These are phyloP conservation scores for Cajanus cajan DNA, from an alignment of 306 rosid species.

Conservation along the genomic window DNA sequence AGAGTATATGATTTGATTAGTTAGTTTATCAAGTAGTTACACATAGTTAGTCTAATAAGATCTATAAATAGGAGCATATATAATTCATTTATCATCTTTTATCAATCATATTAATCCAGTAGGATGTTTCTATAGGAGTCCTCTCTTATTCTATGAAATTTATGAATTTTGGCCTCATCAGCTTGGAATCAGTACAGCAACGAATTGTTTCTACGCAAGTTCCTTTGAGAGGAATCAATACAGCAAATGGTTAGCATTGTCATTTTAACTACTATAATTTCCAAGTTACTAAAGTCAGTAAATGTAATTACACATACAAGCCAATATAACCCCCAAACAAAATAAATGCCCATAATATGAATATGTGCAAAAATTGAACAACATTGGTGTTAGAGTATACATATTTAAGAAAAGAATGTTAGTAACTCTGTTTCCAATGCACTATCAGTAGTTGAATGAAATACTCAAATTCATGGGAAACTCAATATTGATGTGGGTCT, in stretches of 20 bases:
- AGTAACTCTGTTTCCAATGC: background rate
- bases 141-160: too few species aligned
- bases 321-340: background rate
- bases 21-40: too few species aligned
- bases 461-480: background rate
- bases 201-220: background rate
- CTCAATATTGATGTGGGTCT: background rate
- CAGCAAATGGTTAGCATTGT: background rate
- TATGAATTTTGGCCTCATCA: too few species aligned
- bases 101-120: too few species aligned
- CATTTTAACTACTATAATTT: background rate
- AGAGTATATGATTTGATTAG: too few species aligned
- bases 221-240: background rate
- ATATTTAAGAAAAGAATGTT: background rate
- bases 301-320: background rate
- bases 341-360: background rate
- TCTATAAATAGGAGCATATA: too few species aligned
- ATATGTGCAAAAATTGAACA: background rate
- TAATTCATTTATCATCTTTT: too few species aligned
- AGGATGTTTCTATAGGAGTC: too few species aligned
- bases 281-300: background rate
- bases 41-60: too few species aligned
- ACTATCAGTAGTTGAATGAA: background rate
- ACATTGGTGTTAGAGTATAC: background rate
- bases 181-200: too few species aligned